Base-by-base conservation (phyloP, 495 filamentous ascomycete genomes). In the Hyaloscypha finlandica region DNA sequence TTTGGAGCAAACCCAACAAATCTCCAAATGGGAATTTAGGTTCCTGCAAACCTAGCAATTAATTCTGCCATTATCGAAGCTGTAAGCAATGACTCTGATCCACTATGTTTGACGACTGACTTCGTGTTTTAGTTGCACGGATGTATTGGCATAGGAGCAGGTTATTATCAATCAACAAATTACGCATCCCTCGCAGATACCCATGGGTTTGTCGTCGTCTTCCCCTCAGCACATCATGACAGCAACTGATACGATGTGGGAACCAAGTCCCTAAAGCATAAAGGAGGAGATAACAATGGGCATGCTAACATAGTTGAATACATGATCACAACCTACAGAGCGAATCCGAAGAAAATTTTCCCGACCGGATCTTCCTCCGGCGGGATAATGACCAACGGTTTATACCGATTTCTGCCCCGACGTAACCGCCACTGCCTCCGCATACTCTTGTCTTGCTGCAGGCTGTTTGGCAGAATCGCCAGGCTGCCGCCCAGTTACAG, bases 361-460 rank as follows among this genome's bases (percentile, higher is more conserved):
- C 79, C 79, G 20, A 80, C 77, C 8, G 82, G 81, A 35, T 76
- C 74, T 4, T 81, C 78, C 6, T 84, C 83, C 0, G 83, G 81
- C 0, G 81, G 77, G 55, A 84, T 83, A 79, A 85, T 85, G 83
- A 80, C 82, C 57, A 80, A 80, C 59, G 76, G 78, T 55, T 72
- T 80, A 51, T 65, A n/a, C 70, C 33, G 77, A 71, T 20, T 67
- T 68, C 30, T 78, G 79, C 62, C 77, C 80, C 6, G 80, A 82
- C 39, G 31, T 82, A 3, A 77, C 81, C 70, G 71, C 69, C 9
- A 78, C 75, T 4, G 78, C 72, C 5, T 77, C 79, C 4, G 78
- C 71, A 64, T 82, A 79, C 64, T 78, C 77, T 1, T 77, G 80
- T 14, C 70, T 77, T 3, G 65, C 79, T 8, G 75, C 75, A 9